Evolutionary conservation across 1,284 basidiomycete species (phyloP).

Genomic region (Rhodotorula sp.): DNA sequence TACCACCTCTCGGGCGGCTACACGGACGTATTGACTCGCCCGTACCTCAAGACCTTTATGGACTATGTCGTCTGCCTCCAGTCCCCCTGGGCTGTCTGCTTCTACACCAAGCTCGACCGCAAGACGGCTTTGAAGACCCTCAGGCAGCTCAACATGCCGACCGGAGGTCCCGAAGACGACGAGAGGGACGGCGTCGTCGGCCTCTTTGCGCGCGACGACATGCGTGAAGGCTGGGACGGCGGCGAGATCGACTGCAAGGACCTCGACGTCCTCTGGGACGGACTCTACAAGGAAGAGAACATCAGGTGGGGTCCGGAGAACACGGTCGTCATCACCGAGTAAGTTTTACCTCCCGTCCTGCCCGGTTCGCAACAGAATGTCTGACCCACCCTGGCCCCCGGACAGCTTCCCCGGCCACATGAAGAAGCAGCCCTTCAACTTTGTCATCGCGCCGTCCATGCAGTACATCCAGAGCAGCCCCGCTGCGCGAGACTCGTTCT

Average conservation of each 20-base stretch:
- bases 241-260: slow-evolving; percentile 26
- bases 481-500: slow-evolving; percentile 20
- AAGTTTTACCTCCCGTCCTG: not conserved
- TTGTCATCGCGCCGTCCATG: slow-evolving; percentile 13
- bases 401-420: not conserved
- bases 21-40: slow-evolving; percentile 20
- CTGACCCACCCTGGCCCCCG: not conserved
- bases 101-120: slow-evolving; percentile 17
- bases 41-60: slow-evolving; percentile 29
- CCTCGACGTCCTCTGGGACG: slow-evolving; percentile 24
- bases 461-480: slow-evolving; percentile 2
- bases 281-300: slow-evolving; percentile 27
- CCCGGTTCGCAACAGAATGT: too few relatives aligned
- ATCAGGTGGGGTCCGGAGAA: slow-evolving; percentile 18
- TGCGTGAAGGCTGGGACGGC: slow-evolving; percentile 10
- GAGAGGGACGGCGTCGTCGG: slow-evolving; percentile 31
- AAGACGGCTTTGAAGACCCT: slow-evolving; percentile 19
- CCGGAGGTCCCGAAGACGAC: slow-evolving; percentile 32
- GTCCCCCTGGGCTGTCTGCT: slow-evolving; percentile 16
- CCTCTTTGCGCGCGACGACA: slow-evolving; percentile 27
- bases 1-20: slow-evolving; percentile 28
- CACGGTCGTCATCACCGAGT: slow-evolving; percentile 26
- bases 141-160: slow-evolving; percentile 28
- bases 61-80: slow-evolving; percentile 24
- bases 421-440: slow-evolving; percentile 19